phyloP scores from a whole-genome alignment of 2,329 filamentous ascomycete species.

The Zasmidium angulare region DNA sequence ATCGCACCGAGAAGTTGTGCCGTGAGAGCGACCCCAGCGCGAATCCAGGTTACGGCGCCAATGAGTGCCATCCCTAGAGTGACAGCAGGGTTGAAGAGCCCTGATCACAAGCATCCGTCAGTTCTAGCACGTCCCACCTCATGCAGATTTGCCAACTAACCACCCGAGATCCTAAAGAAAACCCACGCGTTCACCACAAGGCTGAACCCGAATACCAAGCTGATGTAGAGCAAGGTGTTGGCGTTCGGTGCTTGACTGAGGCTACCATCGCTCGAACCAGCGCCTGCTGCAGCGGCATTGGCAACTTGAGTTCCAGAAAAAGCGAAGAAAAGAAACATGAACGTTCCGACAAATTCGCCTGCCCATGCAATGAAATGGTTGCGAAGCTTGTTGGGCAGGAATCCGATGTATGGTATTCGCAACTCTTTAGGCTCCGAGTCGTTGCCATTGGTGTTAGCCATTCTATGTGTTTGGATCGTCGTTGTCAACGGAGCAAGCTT shows the following conservation, averaged over 20 bases:
- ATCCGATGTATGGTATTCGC: constrained; percentile 41
- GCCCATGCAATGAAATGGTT: constrained; percentile 48
- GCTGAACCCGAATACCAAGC: constrained; percentile 44
- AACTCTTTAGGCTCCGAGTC: too few species aligned
- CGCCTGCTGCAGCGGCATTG: constrained; percentile 35
- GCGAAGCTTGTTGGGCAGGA: constrained; percentile 44
- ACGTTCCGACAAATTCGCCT: constrained; percentile 46
- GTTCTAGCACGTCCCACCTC: too few species aligned
- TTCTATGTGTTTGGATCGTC: too few species aligned
- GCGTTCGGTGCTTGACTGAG: constrained; percentile 35
- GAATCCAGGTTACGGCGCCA: constrained; percentile 47
- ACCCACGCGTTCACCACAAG: constrained; percentile 47
- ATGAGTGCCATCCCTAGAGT: constrained; percentile 50
- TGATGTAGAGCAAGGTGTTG: constrained; percentile 39
- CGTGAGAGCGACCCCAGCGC: constrained; percentile 44
- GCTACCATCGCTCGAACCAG: constrained; percentile 13
- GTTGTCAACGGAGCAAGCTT: too few species aligned
- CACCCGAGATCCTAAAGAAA: constrained; percentile 46
- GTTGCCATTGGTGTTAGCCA: too few species aligned
- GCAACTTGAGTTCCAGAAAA: constrained; percentile 42
- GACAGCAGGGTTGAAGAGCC: constrained; percentile 42
- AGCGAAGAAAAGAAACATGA: constrained; percentile 47
- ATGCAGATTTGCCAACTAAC: constrained; percentile 13
- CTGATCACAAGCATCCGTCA: constrained; percentile 10
- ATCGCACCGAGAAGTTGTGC: constrained; percentile 49